Percentiles rank a stretch among this genome's conserved stretches.
Evolutionary conservation across 768 basidiomycete genomes (phyloP).

Genomic region (Leccinum disarticulatum): DNA sequence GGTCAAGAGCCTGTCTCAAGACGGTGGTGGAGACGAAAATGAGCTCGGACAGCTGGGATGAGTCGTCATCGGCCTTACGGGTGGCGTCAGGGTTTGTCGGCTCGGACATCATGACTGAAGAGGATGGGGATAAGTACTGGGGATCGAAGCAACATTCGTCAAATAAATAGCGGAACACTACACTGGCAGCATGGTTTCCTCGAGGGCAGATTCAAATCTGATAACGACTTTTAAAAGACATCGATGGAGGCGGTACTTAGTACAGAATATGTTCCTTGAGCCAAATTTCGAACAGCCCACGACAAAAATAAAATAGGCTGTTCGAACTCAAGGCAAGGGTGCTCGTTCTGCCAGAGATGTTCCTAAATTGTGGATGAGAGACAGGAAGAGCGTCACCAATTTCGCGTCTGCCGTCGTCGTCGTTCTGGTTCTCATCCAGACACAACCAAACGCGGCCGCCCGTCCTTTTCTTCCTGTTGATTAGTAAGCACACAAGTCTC

Average conservation of each 20-base stretch:
- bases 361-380: slow-evolving; percentile 61
- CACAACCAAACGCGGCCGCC: slow-evolving; percentile 10
- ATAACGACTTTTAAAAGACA: slow-evolving; percentile 6
- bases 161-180: slow-evolving; percentile 20
- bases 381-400: slow-evolving; percentile 51
- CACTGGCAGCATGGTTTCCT: slow-evolving; percentile 19
- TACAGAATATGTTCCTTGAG: slow-evolving; percentile 61
- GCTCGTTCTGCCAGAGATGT: slow-evolving; percentile 62
- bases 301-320: slow-evolving; percentile 39
- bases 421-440: slow-evolving; percentile 50
- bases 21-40: slow-evolving; percentile 67
- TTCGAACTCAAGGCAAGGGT: slow-evolving; percentile 81
- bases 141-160: neutral
- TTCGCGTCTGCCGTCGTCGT: slow-evolving; percentile 72
- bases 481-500: slow-evolving; percentile 22
- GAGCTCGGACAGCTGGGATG: slow-evolving; percentile 50
- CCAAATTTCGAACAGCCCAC: slow-evolving; percentile 80
- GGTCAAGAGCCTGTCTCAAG: slow-evolving; percentile 69
- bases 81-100: slow-evolving; percentile 11
- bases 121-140: slow-evolving; percentile 6
- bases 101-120: slow-evolving; percentile 31
- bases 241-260: neutral
- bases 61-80: slow-evolving; percentile 6
- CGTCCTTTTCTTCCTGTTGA: slow-evolving; percentile 39
- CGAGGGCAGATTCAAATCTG: slow-evolving; percentile 21